Base-by-base conservation (phyloP, 208 protist species). In the Trypanosoma caninum region DNA sequence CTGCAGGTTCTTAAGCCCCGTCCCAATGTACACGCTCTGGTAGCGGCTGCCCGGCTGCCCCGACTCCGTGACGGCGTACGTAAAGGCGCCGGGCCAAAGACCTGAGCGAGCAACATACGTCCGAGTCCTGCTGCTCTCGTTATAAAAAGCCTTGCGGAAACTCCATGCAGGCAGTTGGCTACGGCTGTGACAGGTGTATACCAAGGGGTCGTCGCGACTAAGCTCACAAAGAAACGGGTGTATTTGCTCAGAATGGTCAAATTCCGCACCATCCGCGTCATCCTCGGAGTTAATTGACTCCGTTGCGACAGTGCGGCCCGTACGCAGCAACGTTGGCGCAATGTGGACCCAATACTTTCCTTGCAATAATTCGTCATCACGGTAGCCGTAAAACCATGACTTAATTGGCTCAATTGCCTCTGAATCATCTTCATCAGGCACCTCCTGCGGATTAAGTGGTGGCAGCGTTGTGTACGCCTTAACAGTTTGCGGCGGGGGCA, bases 281-380 rank as follows among this genome's bases (percentile, higher is more conserved):
- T 65, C 69, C 9, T 66, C 73, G 7, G n/a, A n/a, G n/a, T 70
- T 59, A 18, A 60, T 53, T 16, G 25, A n/a, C 16, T 55, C 69
- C 5, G 54, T 47, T 14, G 56, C 73, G 23, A 71, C 63, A 18
- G 44, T 59, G 23, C 87, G 85, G 35, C 91, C 91, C 35, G 76
- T 78, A 10, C 22, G 27, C 10, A 95, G 78, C 69, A 97, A 66
- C 16, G 86, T 87, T 2, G 88, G 86, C 0, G 80, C 76, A 40
- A 90, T 81, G 75, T 98, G 95, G 31, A 84, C 78, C 93, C 95
- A 98, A 62, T 85, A 85, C 63, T 87, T 80, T 30, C 89, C 66
- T 70, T 94, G 82, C 38, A 97, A 69, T 40, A 97, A 76, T 67
- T 90, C 91, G 60, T 94, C 91, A 63, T 89, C 76, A 14, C 66